Evolutionary conservation across 768 basidiomycete species (phyloP).

Genomic region (Tulasnella sp.): DNA sequence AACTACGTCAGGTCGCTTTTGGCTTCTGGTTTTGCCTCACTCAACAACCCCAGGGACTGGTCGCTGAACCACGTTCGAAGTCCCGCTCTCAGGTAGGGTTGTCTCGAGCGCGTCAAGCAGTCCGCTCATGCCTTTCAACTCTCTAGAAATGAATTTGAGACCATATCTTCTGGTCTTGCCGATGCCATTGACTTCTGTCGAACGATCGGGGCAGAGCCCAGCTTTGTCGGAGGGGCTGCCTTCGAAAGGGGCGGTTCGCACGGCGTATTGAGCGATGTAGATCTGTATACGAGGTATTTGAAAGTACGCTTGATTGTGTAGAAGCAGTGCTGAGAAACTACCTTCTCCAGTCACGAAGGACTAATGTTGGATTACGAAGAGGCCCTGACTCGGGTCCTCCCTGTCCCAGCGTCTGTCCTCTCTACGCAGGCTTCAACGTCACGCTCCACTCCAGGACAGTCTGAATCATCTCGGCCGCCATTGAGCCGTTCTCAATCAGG

Average conservation of each 20-base stretch:
- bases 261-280: slow-evolving; percentile 74
- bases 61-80: slow-evolving; percentile 87
- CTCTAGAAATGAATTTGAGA: slow-evolving; percentile 69
- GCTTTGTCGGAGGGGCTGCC: slow-evolving; percentile 32
- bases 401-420: slow-evolving; percentile 32
- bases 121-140: background rate
- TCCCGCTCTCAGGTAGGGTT: slow-evolving; percentile 54
- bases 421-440: slow-evolving; percentile 22
- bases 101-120: background rate
- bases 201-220: slow-evolving; percentile 69
- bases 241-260: slow-evolving; percentile 68
- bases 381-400: slow-evolving; percentile 70
- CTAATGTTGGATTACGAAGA: slow-evolving; percentile 89
- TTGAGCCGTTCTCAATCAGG: background rate
- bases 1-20: slow-evolving; percentile 87
- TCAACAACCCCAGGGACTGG: slow-evolving; percentile 86
- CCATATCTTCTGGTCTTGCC: slow-evolving; percentile 71
- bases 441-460: background rate
- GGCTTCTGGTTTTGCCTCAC: slow-evolving; percentile 87
- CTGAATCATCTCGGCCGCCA: background rate
- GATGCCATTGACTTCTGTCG: slow-evolving; percentile 91
- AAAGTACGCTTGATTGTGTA: background rate
- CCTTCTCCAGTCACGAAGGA: slow-evolving; percentile 68
- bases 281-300: slow-evolving; percentile 80
- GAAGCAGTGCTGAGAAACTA: background rate